Percentiles rank a stretch among this genome's conserved stretches.
Evolutionary conservation across 768 basidiomycete species (phyloP).

Genomic region (Strobilomyces echinocephalus): DNA sequence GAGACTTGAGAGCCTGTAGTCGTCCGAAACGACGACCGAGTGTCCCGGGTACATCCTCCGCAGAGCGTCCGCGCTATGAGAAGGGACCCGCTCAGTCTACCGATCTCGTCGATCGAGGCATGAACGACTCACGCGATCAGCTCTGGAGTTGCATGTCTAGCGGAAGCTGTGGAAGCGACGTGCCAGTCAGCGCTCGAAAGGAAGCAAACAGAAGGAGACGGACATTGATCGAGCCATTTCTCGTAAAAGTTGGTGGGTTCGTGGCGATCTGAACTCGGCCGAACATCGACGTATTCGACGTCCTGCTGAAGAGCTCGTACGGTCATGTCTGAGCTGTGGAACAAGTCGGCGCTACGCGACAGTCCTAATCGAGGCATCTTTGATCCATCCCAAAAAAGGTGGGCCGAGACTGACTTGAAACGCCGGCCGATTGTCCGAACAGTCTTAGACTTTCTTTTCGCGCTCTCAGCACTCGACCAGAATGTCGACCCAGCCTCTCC

Average conservation of each 20-base stretch:
- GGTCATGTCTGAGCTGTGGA: conserved; percentile 12
- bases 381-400: conserved; percentile 6
- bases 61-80: conserved; percentile 41
- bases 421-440: conserved; percentile 6
- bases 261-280: neutral
- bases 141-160: conserved; percentile 41
- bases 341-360: neutral
- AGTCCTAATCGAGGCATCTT: neutral
- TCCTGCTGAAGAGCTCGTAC: conserved; percentile 11
- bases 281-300: conserved; percentile 25
- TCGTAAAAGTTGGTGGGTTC: conserved; percentile 40
- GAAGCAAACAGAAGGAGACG: conserved; percentile 2
- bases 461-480: neutral
- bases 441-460: neutral
- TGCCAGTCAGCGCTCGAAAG: conserved; percentile 3
- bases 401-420: conserved; percentile 6
- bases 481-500: conserved; percentile 97
- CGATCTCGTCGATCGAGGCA: conserved; percentile 1
- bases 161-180: conserved; percentile 41
- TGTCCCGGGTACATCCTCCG: conserved; percentile 58
- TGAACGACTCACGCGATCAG: conserved; percentile 40
- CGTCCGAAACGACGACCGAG: conserved; percentile 51
- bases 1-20: conserved; percentile 42
- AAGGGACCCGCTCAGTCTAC: neutral
- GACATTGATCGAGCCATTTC: conserved; percentile 52